phyloP scores from a whole-genome alignment of 2,329 filamentous ascomycete species.

The Coniochaeta pulveracea region DNA sequence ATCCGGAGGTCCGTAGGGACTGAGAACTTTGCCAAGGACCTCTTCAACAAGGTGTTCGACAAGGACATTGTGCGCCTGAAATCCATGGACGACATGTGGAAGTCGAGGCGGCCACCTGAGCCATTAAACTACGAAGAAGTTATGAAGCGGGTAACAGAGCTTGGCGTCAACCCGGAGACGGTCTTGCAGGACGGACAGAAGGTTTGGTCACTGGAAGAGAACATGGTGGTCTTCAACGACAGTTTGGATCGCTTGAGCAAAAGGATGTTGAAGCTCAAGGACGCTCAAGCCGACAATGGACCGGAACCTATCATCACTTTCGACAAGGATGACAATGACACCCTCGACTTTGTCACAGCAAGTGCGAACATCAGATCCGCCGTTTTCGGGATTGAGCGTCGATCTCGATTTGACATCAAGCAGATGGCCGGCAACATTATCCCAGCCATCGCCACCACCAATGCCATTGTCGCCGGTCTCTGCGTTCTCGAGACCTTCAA shows the following conservation, averaged over 20 bases:
- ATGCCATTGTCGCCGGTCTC: slow-evolving; percentile 87
- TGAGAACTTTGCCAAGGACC: slow-evolving; percentile 60
- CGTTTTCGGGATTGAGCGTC: slow-evolving; percentile 79
- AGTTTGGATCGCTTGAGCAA: slow-evolving; percentile 68
- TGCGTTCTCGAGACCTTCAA: slow-evolving; percentile 92
- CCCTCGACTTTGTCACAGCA: slow-evolving; percentile 85
- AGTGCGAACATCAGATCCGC: slow-evolving; percentile 81
- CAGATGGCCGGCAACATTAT: slow-evolving; percentile 99
- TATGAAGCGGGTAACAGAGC: slow-evolving; percentile 35
- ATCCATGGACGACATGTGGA: slow-evolving; percentile 96
- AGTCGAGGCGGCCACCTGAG: slow-evolving; percentile 62
- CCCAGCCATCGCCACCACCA: slow-evolving; percentile 94
- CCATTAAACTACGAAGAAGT: slow-evolving; percentile 59
- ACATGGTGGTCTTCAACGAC: slow-evolving; percentile 75
- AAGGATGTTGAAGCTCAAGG: slow-evolving; percentile 56
- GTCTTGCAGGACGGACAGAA: slow-evolving; percentile 58
- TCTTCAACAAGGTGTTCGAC: slow-evolving; percentile 90
- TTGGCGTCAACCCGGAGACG: slow-evolving; percentile 38
- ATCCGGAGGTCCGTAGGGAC: slow-evolving; percentile 76
- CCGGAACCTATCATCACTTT: slow-evolving; percentile 65
- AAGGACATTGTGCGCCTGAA: slow-evolving; percentile 72
- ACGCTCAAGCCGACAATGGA: slow-evolving; percentile 27
- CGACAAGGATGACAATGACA: slow-evolving; percentile 95
- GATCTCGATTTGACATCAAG: slow-evolving; percentile 94
- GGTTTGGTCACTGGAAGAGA: slow-evolving; percentile 74